Conservation (phyloP, 768 basidiomycete genomes). For the Boletus rubropictus region DNA sequence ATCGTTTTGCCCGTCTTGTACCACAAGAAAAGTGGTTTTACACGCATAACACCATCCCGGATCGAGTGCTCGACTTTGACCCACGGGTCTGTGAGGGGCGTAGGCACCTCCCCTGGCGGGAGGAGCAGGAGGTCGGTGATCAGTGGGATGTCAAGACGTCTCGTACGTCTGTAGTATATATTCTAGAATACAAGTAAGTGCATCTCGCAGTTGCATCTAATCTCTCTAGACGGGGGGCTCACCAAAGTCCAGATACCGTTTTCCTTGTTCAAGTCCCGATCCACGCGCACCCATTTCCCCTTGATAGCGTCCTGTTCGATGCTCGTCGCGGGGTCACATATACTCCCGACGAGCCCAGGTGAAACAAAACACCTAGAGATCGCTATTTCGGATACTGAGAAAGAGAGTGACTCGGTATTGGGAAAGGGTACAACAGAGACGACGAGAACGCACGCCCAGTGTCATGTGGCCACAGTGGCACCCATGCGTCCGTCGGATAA, state of each 20-base stretch:
- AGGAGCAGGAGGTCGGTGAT: constrained; percentile 70
- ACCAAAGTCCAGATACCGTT: constrained; percentile 58
- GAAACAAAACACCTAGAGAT: constrained; percentile 63
- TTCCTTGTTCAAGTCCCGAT: constrained; percentile 70
- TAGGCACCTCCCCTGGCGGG: constrained; percentile 47
- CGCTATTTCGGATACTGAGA: constrained; percentile 73
- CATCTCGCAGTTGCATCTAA: not conserved
- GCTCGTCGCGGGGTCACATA: constrained; percentile 68
- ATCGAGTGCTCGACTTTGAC: constrained; percentile 55
- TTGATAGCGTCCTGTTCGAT: constrained; percentile 67
- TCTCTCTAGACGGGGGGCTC: constrained; percentile 14
- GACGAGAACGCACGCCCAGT: constrained; percentile 23
- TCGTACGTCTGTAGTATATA: constrained; percentile 81
- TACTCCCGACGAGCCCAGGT: constrained; percentile 46
- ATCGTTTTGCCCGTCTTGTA: constrained; percentile 66
- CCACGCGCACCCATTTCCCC: constrained; percentile 88
- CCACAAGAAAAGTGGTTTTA: constrained; percentile 67
- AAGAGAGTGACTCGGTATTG: not conserved
- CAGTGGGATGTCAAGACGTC: constrained; percentile 74
- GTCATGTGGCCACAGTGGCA: constrained; percentile 26
- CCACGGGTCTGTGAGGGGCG: constrained; percentile 50
- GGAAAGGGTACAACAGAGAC: not conserved
- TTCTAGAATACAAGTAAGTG: constrained; percentile 32
- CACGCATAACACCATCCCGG: constrained; percentile 53
- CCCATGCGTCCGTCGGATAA: constrained; percentile 61